phyloP scores from a whole-genome alignment of 1,139 yeast species.

The Kazachstania sp. region DNA sequence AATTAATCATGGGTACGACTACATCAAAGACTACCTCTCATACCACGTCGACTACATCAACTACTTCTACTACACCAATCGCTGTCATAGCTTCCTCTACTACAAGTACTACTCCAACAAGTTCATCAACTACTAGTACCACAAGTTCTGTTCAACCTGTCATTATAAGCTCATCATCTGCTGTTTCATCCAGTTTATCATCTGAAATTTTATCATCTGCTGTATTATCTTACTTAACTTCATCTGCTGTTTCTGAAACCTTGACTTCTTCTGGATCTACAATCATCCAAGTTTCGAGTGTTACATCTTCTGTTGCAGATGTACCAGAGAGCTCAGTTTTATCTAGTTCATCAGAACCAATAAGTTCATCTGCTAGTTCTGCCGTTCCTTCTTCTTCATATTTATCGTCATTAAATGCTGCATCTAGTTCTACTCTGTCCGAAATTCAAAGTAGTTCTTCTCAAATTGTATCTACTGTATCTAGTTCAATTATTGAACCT shows the following conservation, averaged over 20 bases:
- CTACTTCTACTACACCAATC: background rate
- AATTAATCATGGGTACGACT: background rate
- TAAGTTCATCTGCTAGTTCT: background rate
- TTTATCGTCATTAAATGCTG: background rate
- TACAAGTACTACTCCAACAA: background rate
- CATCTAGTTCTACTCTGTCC: background rate
- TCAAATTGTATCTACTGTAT: no score
- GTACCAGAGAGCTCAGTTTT: background rate
- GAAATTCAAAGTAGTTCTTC: no score
- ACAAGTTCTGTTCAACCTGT: background rate
- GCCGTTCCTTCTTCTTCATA: no score
- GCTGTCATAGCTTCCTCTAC: background rate
- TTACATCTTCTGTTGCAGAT: background rate
- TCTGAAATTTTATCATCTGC: background rate
- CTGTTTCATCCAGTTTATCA: background rate
- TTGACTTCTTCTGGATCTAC: background rate
- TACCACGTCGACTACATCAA: background rate
- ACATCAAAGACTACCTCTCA: constrained; percentile 1
- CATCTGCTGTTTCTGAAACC: background rate
- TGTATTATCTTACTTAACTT: background rate
- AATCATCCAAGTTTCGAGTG: background rate
- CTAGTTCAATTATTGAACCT: no score
- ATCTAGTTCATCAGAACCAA: background rate
- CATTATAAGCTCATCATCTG: background rate
- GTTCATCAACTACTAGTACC: background rate